Percentiles rank a stretch among this genome's conserved stretches.
Evolutionary conservation across 805 yeast species (phyloP).

Genomic region (Jamesozyma gamospora): DNA sequence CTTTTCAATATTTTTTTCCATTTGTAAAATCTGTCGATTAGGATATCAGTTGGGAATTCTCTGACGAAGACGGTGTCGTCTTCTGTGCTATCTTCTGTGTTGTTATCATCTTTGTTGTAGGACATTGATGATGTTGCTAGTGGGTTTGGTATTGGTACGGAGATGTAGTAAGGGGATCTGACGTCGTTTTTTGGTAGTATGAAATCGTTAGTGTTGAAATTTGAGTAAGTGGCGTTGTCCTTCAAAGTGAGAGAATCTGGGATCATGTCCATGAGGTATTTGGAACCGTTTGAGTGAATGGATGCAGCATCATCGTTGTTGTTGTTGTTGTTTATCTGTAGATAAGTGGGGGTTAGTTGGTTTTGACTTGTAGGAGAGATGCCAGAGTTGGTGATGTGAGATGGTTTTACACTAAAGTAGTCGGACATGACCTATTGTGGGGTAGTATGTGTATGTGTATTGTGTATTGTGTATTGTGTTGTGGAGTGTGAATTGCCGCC

Average conservation of each 20-base stretch:
- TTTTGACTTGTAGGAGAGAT: neutral
- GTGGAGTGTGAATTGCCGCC: too few relatives aligned
- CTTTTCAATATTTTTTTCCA: constrained; percentile 74
- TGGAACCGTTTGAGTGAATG: constrained; percentile 15
- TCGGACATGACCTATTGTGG: constrained; percentile 13
- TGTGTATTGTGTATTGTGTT: too few relatives aligned
- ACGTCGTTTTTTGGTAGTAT: constrained; percentile 22
- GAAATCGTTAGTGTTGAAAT: constrained; percentile 2
- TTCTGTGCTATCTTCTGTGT: constrained; percentile 8
- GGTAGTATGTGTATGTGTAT: too few relatives aligned
- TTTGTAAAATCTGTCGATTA: constrained; percentile 68
- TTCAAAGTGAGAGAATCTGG: constrained; percentile 11
- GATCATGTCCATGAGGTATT: constrained; percentile 16
- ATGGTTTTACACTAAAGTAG: constrained; percentile 14
- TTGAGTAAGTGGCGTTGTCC: constrained; percentile 4
- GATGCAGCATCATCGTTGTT: constrained; percentile 10
- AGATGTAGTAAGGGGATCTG: constrained; percentile 27
- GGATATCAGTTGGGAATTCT: constrained; percentile 63
- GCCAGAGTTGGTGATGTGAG: neutral
- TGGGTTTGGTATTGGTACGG: constrained; percentile 28
- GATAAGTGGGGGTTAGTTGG: neutral
- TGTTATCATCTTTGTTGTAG: constrained; percentile 1
- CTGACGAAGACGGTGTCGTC: constrained; percentile 20
- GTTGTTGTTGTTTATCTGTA: neutral
- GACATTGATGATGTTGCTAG: constrained; percentile 6